Evolutionary conservation across 805 yeast species (phyloP).

Genomic region (Sporopachydermia quercuum): DNA sequence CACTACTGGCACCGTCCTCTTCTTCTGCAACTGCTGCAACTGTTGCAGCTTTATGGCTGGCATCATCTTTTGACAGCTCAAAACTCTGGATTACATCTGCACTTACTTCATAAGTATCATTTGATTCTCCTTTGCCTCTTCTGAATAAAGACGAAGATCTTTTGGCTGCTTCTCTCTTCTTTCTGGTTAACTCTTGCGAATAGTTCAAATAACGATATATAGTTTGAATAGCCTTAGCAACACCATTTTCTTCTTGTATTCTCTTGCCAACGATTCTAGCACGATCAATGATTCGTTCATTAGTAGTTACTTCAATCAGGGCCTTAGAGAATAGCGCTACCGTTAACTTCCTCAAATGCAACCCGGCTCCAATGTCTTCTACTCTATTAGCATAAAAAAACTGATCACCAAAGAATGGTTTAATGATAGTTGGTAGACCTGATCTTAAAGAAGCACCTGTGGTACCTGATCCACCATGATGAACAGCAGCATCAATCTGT

Average conservation of each 20-base stretch:
- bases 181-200: conserved; percentile 41
- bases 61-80: too few species aligned
- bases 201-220: conserved; percentile 75
- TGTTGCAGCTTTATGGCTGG: too few species aligned
- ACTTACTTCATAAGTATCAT: too few species aligned
- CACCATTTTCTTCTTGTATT: conserved; percentile 71
- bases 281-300: conserved; percentile 48
- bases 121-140: too few species aligned
- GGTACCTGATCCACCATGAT: conserved; percentile 95
- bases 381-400: conserved; percentile 80
- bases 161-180: conserved; percentile 13
- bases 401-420: conserved; percentile 95
- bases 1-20: too few species aligned
- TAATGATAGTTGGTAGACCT: conserved; percentile 80
- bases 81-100: too few species aligned
- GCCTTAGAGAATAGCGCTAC: conserved; percentile 51
- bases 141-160: too few species aligned
- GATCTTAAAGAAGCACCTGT: conserved; percentile 83
- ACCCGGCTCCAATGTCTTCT: conserved; percentile 80
- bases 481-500: conserved; percentile 83
- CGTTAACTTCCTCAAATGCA: conserved; percentile 54
- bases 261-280: conserved; percentile 49
- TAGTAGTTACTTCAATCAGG: conserved; percentile 49
- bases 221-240: conserved; percentile 52
- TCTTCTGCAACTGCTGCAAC: too few species aligned